These are phyloP conservation scores for Solanum virginianum DNA, from an alignment of 257 asterid species.

Conservation along the genomic window DNA sequence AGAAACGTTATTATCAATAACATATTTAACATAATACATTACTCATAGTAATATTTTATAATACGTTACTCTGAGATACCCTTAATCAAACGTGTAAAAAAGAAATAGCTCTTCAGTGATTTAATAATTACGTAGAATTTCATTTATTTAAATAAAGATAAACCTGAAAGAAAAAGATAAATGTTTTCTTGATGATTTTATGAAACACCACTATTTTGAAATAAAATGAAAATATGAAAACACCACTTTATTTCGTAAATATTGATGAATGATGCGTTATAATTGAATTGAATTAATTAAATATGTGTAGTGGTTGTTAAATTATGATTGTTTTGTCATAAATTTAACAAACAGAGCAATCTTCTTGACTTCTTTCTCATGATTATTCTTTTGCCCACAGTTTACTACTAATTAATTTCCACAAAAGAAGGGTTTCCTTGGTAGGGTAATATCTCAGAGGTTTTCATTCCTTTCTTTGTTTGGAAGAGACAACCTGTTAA, in stretches of 20 bases:
- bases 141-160: background rate
- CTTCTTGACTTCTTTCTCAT: background rate
- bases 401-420: background rate
- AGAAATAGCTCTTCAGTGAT: no score
- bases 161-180: background rate
- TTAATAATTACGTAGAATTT: no score
- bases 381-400: background rate
- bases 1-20: no score
- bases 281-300: background rate
- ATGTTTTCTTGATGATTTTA: background rate
- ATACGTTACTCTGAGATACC: no score
- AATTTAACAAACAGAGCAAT: background rate
- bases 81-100: no score
- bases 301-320: background rate
- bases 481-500: background rate
- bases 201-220: background rate
- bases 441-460: background rate
- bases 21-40: no score
- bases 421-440: background rate
- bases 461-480: constrained; percentile 8
- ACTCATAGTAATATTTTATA: no score
- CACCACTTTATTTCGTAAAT: background rate
- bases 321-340: background rate
- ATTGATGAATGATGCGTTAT: background rate
- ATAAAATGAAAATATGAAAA: background rate